Base-by-base conservation (phyloP, 2,329 filamentous ascomycete genomes). In the Alternaria gansuensis region DNA sequence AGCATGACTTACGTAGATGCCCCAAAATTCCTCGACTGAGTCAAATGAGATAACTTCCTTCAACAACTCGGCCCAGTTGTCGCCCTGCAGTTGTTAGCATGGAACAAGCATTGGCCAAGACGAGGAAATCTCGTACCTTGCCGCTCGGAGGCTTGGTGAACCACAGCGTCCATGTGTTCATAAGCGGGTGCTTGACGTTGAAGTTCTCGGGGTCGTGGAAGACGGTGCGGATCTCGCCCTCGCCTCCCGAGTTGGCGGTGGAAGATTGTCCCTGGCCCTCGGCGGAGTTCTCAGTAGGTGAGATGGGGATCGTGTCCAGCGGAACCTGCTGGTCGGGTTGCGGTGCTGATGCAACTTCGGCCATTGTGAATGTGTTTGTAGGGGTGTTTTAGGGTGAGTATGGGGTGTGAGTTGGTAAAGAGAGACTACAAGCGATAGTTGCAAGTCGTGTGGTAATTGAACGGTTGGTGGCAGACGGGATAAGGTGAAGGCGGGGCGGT, bases 121-220 rank as follows among this genome's bases (percentile, higher is more conserved):
- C 49, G 44, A 14, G 14, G 36, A 21, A 51, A 7, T 13, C 26
- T 34, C 83, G 60, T 80, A 95, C 93, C 90, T 96, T 97, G 82
- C 93, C 93, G 78, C 89, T 96, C 41, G 94, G 91, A 53, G 95
- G 94, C 87, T 98, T 98, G 74, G 94, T 98, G 84, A 98, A 99
- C 96, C 96, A 99, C 56, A 99, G 85, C 59, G 95, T 98, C 95
- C 95, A 99, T 78, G 91, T 90, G 84, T 97, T 91, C 86, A 96
- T 93, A 62, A 99, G 86, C 68, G 93, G 94, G 80, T 99, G 95
- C 86, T 98, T 99, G 80, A 99, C 95, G 74, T 96, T 99, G 87
- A 99, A 99, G 85, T 99, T 97, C 68, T 97, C 91, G 71, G 95
- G 90, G 82, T 98, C 93, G 78, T 99, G 93, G 83, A 99, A 99